Percentiles rank a stretch among this genome's conserved stretches.
Conservation (phyloP, 352 stramenopile species). For the Elongisporangium anandrum region DNA sequence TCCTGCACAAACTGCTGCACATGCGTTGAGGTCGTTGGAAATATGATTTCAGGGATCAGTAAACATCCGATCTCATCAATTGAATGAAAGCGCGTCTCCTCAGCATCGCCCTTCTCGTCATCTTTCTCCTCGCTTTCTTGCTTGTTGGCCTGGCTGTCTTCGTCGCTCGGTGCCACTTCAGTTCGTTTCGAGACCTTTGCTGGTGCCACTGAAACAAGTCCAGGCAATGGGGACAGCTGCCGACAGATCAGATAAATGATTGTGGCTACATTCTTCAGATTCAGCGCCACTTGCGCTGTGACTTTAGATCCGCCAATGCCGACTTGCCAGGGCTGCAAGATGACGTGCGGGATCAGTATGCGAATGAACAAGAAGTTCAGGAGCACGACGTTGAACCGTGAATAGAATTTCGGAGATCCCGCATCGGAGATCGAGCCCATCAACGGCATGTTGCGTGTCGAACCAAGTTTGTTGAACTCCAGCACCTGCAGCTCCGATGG, state of each 20-base stretch:
- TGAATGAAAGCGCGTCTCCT: constrained; percentile 13
- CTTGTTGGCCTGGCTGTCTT: background rate
- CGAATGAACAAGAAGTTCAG: constrained; percentile 62
- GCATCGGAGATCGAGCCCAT: background rate
- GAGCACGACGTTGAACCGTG: constrained; percentile 48
- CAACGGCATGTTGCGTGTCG: constrained; percentile 15
- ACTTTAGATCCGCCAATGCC: constrained; percentile 27
- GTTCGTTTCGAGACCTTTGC: background rate
- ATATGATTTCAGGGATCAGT: constrained; percentile 23
- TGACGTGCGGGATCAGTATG: constrained; percentile 52
- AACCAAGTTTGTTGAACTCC: constrained; percentile 53
- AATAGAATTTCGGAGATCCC: constrained; percentile 2
- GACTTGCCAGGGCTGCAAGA: constrained; percentile 44
- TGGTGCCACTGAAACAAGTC: background rate
- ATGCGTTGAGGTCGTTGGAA: constrained; percentile 16
- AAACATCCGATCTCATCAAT: constrained; percentile 23
- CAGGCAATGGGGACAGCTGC: constrained; percentile 36
- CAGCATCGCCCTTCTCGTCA: background rate
- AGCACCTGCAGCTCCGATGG: constrained; percentile 29
- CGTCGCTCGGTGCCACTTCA: background rate
- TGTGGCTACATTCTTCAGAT: constrained; percentile 44
- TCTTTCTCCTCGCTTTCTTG: background rate
- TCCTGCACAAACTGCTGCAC: constrained; percentile 25
- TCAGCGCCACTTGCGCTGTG: constrained; percentile 19
- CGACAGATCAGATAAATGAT: constrained; percentile 46